Conservation (phyloP, 805 yeast species). For the Zygoascus bituminiphila region DNA sequence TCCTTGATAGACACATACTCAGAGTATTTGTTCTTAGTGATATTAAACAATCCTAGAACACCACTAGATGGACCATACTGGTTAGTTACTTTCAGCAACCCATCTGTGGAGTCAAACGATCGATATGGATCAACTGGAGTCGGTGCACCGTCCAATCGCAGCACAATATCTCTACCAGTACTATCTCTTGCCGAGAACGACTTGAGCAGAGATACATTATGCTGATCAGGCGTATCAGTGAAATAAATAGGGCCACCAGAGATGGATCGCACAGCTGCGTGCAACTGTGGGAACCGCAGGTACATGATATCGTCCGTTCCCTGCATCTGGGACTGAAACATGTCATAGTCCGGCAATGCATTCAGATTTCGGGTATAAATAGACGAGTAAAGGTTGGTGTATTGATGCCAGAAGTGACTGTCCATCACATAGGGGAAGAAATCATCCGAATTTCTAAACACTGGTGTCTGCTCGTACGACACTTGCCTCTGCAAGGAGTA, state of each 20-base stretch:
- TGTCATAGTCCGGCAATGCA: constrained; percentile 25
- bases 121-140: constrained; percentile 14
- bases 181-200: constrained; percentile 8
- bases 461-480: constrained; percentile 13
- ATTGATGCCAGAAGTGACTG: constrained; percentile 27
- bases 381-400: constrained; percentile 22
- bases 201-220: constrained; percentile 16
- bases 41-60: constrained; percentile 11
- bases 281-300: constrained; percentile 15
- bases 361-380: constrained; percentile 19
- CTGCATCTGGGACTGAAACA: constrained; percentile 23
- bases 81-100: constrained; percentile 11
- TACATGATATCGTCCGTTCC: constrained; percentile 4
- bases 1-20: constrained; percentile 4
- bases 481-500: constrained; percentile 7
- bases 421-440: constrained; percentile 23
- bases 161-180: constrained; percentile 7
- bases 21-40: neutral
- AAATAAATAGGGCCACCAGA: constrained; percentile 28
- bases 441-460: constrained; percentile 26
- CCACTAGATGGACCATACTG: neutral
- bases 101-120: constrained; percentile 6
- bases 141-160: constrained; percentile 10
- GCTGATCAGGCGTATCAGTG: constrained; percentile 21
- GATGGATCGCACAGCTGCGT: constrained; percentile 24